Evolutionary conservation across 257 asterid genomes (phyloP), one percentile per base, ranked within the genome.

Genomic region (Gentiana dahurica): DNA sequence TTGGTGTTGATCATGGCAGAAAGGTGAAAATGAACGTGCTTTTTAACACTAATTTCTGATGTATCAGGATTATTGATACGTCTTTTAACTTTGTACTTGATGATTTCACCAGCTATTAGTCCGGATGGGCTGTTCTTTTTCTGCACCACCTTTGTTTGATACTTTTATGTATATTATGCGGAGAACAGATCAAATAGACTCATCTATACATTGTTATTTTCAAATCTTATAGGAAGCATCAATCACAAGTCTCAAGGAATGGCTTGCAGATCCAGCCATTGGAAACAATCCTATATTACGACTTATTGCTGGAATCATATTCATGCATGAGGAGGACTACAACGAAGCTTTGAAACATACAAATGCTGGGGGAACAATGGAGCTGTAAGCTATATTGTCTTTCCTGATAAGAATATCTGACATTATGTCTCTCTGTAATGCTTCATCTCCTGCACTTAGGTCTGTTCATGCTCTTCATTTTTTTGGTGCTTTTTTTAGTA

Each of bases 271-370:
- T 71, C 82, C 95, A 58, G 94, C 94, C 55, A 79, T 87, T 71
- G 98, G 87, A 64, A 85, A 71, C 83, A 87, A 91, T 73, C 82
- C 94, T 68, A 80, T 72, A 60, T 73, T 87, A 53, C 88, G 97
- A 55, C 94, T 91, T 45, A 71, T 91, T 51, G 94, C 95, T 33
- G 98, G 98, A 64, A 85, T 73, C 48, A 65, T 91, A 61, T 91
- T 82, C 86, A 73, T 62, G 74, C 94, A 90, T 11, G 98, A 90
- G 65, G 97, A 91, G 76, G 97, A 87, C 69, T 91, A 79, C 58
- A 81, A 77, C 61, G 98, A 91, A 82, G 98, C 97, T 65, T 65
- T 91, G 72, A 91, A 91, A 70, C 87, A 87, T 65, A 91, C 96
- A 59, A 72, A 91, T 80, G 73, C 86, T 62, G 98, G 95, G 57